phyloP scores from a whole-genome alignment of 1,139 yeast genomes.

The Kodamaea plutei region DNA sequence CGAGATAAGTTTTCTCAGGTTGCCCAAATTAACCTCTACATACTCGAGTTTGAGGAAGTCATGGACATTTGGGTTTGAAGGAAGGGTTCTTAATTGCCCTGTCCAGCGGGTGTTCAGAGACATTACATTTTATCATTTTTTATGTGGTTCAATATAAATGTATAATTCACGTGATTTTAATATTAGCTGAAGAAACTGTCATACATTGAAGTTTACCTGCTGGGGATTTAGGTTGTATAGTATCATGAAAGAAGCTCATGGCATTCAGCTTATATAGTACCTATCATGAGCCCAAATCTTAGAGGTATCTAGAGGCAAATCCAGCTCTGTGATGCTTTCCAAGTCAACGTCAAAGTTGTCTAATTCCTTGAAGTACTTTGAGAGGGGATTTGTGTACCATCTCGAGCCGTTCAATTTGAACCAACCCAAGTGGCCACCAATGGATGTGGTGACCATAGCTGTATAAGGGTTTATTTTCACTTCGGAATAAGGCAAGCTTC shows the following conservation, averaged over 20 bases:
- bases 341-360: slow-evolving; percentile 23
- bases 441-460: slow-evolving; percentile 59
- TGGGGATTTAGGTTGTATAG: too few species aligned
- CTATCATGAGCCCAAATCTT: slow-evolving; percentile 33
- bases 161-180: background rate
- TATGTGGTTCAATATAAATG: too few species aligned
- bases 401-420: slow-evolving; percentile 45
- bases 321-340: slow-evolving; percentile 12
- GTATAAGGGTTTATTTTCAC: slow-evolving; percentile 65
- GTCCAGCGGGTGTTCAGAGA: slow-evolving; percentile 6
- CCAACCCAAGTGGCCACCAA: slow-evolving; percentile 86
- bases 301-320: slow-evolving; percentile 27
- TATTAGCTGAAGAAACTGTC: background rate
- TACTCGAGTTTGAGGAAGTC: slow-evolving; percentile 42
- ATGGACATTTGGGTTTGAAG: slow-evolving; percentile 34
- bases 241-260: too few species aligned
- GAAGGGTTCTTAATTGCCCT: slow-evolving; percentile 27
- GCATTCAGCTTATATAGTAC: too few species aligned
- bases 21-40: slow-evolving; percentile 43
- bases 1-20: slow-evolving; percentile 36
- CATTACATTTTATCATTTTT: too few species aligned
- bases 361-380: slow-evolving; percentile 32
- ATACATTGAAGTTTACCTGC: too few species aligned
- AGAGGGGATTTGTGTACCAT: slow-evolving; percentile 48
- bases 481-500: slow-evolving; percentile 57